Conservation (phyloP, 2,329 filamentous ascomycete genomes). For the Claviceps arundinis region DNA sequence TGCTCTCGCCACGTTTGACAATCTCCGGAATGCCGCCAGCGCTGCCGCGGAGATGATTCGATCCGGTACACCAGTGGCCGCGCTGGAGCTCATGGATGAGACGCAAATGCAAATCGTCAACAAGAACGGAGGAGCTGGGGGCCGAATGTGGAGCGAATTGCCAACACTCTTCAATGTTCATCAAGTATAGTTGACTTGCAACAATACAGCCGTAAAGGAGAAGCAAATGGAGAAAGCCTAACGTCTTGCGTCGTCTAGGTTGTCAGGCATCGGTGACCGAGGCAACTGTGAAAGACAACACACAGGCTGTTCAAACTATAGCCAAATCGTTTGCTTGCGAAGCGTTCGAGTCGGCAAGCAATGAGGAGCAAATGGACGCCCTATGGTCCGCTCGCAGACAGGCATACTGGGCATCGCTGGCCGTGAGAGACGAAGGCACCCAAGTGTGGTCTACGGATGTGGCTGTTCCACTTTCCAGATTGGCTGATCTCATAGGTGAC, state of each 20-base stretch:
- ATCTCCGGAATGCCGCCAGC: conserved; percentile 46
- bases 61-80: conserved; percentile 52
- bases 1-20: conserved; percentile 47
- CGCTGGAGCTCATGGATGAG: conserved; percentile 51
- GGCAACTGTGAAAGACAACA: conserved; percentile 44
- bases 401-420: conserved; percentile 60
- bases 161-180: conserved; percentile 65
- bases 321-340: conserved; percentile 36
- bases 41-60: conserved; percentile 52
- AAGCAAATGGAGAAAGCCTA: background rate
- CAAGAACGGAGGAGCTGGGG: conserved; percentile 43
- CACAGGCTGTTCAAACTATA: conserved; percentile 42
- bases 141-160: conserved; percentile 48
- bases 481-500: conserved; percentile 53
- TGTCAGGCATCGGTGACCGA: conserved; percentile 56
- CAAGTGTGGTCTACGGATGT: conserved; percentile 74
- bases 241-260: conserved; percentile 19
- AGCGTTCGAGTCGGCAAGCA: conserved; percentile 55
- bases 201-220: background rate
- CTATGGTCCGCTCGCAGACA: conserved; percentile 67
- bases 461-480: conserved; percentile 57
- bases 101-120: conserved; percentile 58
- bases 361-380: conserved; percentile 50
- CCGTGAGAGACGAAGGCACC: conserved; percentile 42
- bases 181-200: conserved; percentile 35